Conservation (phyloP, 352 stramenopile genomes). For the Albugo laibachii region DNA sequence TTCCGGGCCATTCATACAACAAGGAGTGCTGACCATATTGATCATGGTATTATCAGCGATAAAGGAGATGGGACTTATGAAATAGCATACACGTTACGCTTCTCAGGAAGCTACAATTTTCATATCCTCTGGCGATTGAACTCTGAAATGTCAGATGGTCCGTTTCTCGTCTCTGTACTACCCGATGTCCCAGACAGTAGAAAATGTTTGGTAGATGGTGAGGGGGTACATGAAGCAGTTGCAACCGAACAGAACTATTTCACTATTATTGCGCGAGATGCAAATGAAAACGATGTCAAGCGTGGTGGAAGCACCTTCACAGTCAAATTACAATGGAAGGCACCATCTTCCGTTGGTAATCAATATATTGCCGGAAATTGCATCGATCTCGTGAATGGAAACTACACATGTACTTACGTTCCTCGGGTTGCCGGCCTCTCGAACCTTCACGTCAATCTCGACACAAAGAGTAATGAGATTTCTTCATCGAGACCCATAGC, state of each 20-base stretch:
- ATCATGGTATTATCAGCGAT: slow-evolving; percentile 15
- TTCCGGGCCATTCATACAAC: slow-evolving; percentile 21
- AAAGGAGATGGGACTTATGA: slow-evolving; percentile 28
- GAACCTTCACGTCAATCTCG: slow-evolving; percentile 14
- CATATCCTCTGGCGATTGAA: slow-evolving; percentile 16
- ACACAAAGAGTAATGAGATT: slow-evolving; percentile 5
- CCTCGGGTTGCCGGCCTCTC: slow-evolving; percentile 18
- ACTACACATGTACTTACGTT: slow-evolving; percentile 41
- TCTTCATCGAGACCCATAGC: slow-evolving; percentile 10
- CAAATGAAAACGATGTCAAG: slow-evolving; percentile 26
- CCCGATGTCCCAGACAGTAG: slow-evolving; percentile 18
- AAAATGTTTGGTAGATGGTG: slow-evolving; percentile 20
- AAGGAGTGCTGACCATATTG: slow-evolving; percentile 8
- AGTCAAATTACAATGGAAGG: slow-evolving; percentile 16
- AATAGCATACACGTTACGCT: slow-evolving; percentile 21
- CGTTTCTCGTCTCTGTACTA: slow-evolving; percentile 30
- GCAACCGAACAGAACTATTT: slow-evolving; percentile 46
- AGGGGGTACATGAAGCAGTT: slow-evolving; percentile 14
- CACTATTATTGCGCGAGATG: slow-evolving; percentile 28
- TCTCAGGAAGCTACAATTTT: slow-evolving; percentile 24
- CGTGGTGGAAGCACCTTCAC: slow-evolving; percentile 19
- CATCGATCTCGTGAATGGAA: slow-evolving; percentile 26
- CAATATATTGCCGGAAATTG: slow-evolving; percentile 19
- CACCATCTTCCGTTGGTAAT: slow-evolving; percentile 3
- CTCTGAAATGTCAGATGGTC: slow-evolving; percentile 30